phyloP scores from a whole-genome alignment of 225 moss, liverwort and hornwort genomes.

The Antitrichia curtipendula region DNA sequence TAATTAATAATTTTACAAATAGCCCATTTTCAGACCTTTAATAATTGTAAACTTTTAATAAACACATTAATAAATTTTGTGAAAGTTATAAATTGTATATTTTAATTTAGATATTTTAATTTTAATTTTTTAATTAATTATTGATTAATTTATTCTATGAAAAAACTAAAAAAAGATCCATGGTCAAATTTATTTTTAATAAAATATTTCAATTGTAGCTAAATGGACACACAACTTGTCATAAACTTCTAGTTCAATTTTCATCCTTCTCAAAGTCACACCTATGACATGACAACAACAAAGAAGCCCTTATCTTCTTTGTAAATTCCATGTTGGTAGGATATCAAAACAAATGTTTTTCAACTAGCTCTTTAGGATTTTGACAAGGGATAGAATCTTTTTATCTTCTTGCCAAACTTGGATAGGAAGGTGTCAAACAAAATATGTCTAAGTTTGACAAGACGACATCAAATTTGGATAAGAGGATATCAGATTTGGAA shows the following conservation, averaged over 20 bases:
- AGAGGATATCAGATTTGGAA: no score
- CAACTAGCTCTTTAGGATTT: background rate
- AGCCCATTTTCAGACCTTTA: background rate
- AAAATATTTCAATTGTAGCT: background rate
- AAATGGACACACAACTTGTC: rapidly evolving
- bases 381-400: no score
- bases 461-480: no score
- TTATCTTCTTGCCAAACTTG: background rate
- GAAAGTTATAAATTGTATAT: background rate
- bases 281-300: background rate
- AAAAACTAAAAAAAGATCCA: background rate
- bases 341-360: rapidly evolving
- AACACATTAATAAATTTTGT: background rate
- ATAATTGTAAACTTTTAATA: background rate
- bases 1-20: background rate
- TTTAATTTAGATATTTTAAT: no score
- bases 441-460: no score
- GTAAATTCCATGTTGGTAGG: rapidly evolving
- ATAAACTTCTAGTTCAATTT: background rate
- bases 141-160: background rate
- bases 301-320: background rate
- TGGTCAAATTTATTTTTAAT: background rate
- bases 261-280: background rate
- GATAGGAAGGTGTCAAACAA: background rate
- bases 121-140: background rate